Evolutionary conservation across 768 basidiomycete species (phyloP), one percentile per base, ranked within the genome.

Genomic region (Lentinula lateritia): DNA sequence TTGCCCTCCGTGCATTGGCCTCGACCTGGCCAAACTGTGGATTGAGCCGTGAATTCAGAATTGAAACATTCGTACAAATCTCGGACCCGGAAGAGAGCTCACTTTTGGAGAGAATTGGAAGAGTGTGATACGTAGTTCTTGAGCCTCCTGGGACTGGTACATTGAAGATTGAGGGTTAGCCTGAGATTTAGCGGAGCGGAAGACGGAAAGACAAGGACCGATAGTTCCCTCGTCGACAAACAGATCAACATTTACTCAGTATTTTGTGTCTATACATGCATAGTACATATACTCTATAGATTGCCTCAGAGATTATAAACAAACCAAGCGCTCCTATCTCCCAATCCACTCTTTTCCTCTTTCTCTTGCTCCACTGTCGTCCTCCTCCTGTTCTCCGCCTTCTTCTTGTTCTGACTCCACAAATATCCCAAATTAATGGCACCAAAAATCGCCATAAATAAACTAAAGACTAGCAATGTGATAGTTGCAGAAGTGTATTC

Each of bases 11-110:
- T 5, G 90, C 78, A 68, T 95, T 95, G 5, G 82, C 83, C 52
- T 87, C 75, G 0, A 94, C 85, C 62, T 85, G 78, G 12, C 90
- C 90, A 28, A 93, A 76, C 92, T 93, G 63, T 23, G 39, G 12
- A 9, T 39, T 2, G 38, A 39, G 7, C 38, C 7, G 7, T 39
- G 38, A 39, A 39, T 39, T 28, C 28, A 28, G 28, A 2, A 28
- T 28, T 28, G 28, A 28, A 28, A 28, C 28, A 28, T 28, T 28
- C 28, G 28, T 28, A 28, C 28, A 28, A 28, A 28, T 28, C 28
- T 28, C 28, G 28, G 28, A 28, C 28, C 28, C 28, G 28, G 28
- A 28, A 28, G 28, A 52, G 36, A 52, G 54, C 70, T 41, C 43
- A 76, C 79, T 70, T 77, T 79, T 13, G 86, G 83, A 60, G 80